These are phyloP conservation scores for Tulasnella sp. DNA, from an alignment of 768 basidiomycete species.

Conservation along the genomic window DNA sequence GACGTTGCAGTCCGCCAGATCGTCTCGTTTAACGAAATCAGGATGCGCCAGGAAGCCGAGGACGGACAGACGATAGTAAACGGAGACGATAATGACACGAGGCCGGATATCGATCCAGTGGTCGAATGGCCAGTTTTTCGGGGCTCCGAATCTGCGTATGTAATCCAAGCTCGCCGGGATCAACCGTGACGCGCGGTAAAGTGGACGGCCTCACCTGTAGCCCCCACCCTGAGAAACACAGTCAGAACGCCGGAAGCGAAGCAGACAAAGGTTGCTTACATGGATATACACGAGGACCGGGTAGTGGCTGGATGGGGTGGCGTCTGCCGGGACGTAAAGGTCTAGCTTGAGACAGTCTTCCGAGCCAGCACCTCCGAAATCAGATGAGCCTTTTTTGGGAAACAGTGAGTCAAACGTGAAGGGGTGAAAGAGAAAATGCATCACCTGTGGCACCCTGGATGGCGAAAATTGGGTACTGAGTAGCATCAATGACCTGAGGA, in stretches of 20 bases:
- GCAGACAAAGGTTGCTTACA: slow-evolving; percentile 28
- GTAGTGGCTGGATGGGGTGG: slow-evolving; percentile 45
- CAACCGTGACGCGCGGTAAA: neutral
- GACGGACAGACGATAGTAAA: slow-evolving; percentile 60
- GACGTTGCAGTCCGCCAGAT: slow-evolving; percentile 49
- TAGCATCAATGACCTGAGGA: slow-evolving; percentile 49
- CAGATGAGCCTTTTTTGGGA: slow-evolving; percentile 34
- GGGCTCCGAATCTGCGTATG: slow-evolving; percentile 14
- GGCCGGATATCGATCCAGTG: slow-evolving; percentile 61
- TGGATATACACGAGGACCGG: slow-evolving; percentile 45
- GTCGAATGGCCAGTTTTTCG: slow-evolving; percentile 49
- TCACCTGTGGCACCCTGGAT: slow-evolving; percentile 54
- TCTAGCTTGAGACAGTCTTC: slow-evolving; percentile 69
- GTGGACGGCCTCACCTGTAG: slow-evolving; percentile 14
- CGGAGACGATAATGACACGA: slow-evolving; percentile 57
- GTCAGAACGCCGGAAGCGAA: neutral
- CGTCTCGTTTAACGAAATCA: slow-evolving; percentile 40
- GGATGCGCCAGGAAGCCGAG: slow-evolving; percentile 60
- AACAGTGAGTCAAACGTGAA: slow-evolving; percentile 36
- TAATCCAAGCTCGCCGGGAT: neutral
- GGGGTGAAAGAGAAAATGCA: slow-evolving; percentile 30
- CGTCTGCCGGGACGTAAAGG: slow-evolving; percentile 53
- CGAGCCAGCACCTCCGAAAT: slow-evolving; percentile 59
- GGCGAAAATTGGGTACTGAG: slow-evolving; percentile 54
- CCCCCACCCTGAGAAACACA: slow-evolving; percentile 22